Evolutionary conservation across 164 flowering plant genomes (phyloP).

Genomic region (Macadamia tetraphylla): DNA sequence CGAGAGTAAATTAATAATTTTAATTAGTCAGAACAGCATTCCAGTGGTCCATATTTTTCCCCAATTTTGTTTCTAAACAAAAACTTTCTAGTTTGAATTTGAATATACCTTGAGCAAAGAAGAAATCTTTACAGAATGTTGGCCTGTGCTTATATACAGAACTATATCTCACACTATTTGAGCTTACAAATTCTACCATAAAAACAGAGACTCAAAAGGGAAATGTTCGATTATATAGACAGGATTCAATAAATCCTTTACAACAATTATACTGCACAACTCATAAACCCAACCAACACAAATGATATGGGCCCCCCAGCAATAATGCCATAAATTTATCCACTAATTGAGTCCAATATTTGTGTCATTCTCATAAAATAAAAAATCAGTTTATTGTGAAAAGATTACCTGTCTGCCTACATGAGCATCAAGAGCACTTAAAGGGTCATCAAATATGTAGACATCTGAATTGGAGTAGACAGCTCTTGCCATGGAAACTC

Average conservation of each 20-base stretch:
- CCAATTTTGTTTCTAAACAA: too few species aligned
- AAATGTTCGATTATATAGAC: too few species aligned
- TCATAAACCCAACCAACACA: too few species aligned
- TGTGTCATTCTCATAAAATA: background rate
- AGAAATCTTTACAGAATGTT: background rate
- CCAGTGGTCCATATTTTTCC: too few species aligned
- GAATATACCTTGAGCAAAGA: background rate
- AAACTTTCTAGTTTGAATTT: background rate
- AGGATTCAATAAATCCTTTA: too few species aligned
- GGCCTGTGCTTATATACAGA: too few species aligned
- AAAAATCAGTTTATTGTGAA: background rate
- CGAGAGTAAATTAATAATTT: background rate
- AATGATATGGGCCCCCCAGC: too few species aligned
- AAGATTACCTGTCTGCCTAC: slow-evolving; percentile 79
- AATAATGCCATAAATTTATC: too few species aligned
- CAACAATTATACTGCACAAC: too few species aligned
- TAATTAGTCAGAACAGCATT: background rate
- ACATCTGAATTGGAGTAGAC: slow-evolving; percentile 92
- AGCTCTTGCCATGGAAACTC: slow-evolving; percentile 98
- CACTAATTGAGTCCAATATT: background rate
- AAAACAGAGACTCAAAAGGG: too few species aligned
- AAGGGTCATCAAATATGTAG: slow-evolving; percentile 93
- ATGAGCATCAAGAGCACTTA: slow-evolving; percentile 99
- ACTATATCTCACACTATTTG: too few species aligned
- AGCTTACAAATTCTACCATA: too few species aligned